phyloP scores from a whole-genome alignment of 176 grass and related monocot species.

The Eleusine indica region DNA sequence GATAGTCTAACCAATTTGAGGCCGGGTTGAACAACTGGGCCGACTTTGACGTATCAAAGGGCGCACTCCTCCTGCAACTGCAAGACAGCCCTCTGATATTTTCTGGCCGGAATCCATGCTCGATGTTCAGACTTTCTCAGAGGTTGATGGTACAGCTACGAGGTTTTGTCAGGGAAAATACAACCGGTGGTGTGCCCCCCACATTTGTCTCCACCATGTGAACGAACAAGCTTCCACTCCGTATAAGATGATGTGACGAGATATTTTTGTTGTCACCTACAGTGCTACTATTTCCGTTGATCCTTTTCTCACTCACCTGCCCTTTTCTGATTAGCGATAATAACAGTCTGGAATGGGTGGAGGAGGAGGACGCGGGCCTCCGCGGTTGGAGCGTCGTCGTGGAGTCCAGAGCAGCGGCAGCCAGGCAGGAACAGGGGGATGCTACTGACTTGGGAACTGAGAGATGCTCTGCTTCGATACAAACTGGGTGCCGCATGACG shows the following conservation, averaged over 20 bases:
- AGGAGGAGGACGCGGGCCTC: not conserved
- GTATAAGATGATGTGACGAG: not conserved
- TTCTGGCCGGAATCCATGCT: not conserved
- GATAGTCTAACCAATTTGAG: not conserved
- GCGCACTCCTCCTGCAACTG: too few relatives aligned
- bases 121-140: not conserved
- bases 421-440: not conserved
- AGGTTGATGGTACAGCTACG: not conserved
- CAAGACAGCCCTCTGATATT: not conserved
- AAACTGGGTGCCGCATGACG: not conserved
- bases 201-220: not conserved
- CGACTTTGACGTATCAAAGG: not conserved
- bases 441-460: not conserved
- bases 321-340: not conserved
- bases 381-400: not conserved
- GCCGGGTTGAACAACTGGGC: not conserved
- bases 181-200: not conserved
- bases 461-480: not conserved
- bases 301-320: not conserved
- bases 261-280: not conserved
- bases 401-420: not conserved
- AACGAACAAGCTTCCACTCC: not conserved
- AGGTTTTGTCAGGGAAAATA: not conserved
- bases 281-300: not conserved
- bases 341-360: not conserved